Conservation (phyloP, 768 basidiomycete genomes). For the Tricholoma hemisulphureum region DNA sequence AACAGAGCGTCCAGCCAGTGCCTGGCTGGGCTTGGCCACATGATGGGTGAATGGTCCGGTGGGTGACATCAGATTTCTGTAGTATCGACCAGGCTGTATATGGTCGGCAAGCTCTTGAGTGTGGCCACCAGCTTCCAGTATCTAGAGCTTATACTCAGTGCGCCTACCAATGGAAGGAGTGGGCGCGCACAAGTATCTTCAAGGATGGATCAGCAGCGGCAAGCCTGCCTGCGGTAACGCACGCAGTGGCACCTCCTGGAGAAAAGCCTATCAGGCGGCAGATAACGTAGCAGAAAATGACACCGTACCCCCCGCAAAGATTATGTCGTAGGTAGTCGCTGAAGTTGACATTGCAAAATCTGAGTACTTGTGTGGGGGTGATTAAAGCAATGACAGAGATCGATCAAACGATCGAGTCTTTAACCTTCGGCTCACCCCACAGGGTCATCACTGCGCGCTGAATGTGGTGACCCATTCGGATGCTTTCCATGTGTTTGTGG, state of each 20-base stretch:
- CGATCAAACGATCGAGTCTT: too few relatives aligned
- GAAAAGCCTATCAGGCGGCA: not conserved
- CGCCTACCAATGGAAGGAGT: not conserved
- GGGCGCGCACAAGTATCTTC: constrained; percentile 47
- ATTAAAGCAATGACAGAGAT: too few relatives aligned
- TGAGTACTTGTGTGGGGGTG: too few relatives aligned
- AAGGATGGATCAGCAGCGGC: constrained; percentile 50
- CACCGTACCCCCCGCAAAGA: constrained; percentile 55
- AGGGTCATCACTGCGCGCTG: too few relatives aligned
- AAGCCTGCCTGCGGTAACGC: constrained; percentile 55
- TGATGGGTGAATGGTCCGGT: not conserved
- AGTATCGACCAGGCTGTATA: not conserved
- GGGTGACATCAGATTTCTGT: not conserved
- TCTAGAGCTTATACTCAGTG: not conserved
- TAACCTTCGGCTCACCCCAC: too few relatives aligned
- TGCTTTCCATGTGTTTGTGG: too few relatives aligned
- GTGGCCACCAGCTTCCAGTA: not conserved
- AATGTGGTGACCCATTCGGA: too few relatives aligned
- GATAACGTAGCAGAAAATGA: not conserved
- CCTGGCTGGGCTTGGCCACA: constrained; percentile 31
- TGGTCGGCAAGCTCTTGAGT: not conserved
- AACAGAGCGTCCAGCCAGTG: constrained; percentile 41
- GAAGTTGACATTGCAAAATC: not conserved
- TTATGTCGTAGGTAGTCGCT: constrained; percentile 40
- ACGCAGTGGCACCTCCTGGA: constrained; percentile 53